Percentiles rank a stretch among this genome's conserved stretches.
phyloP scores from a whole-genome alignment of 2,329 filamentous ascomycete genomes.

The Tolypocladium endophyticum region DNA sequence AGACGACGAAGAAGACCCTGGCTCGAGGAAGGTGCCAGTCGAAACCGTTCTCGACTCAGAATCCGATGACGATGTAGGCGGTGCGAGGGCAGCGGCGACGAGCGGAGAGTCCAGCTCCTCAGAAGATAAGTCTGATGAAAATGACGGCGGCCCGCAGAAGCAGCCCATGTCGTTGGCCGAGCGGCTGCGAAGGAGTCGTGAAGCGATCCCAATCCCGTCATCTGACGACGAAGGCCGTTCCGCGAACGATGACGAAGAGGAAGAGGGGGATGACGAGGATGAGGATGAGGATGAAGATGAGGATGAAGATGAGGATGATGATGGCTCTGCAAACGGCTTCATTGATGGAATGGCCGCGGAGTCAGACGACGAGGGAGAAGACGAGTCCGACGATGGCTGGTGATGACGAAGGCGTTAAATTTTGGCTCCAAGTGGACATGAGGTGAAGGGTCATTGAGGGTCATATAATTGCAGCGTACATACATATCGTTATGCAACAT shows the following conservation, averaged over 20 bases:
- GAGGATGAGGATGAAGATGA: constrained; percentile 6
- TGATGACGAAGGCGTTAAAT: background rate
- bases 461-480: background rate
- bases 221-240: constrained; percentile 8
- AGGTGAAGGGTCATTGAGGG: background rate
- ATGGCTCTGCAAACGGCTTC: constrained; percentile 13
- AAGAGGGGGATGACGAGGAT: constrained; percentile 10
- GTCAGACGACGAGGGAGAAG: constrained; percentile 14
- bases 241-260: constrained; percentile 8
- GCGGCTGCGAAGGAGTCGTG: constrained; percentile 10
- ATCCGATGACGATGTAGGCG: constrained; percentile 6
- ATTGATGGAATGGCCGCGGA: constrained; percentile 23
- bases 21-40: background rate
- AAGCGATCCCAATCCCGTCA: constrained; percentile 6
- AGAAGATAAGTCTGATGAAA: constrained; percentile 5
- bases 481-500: background rate
- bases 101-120: constrained; percentile 2
- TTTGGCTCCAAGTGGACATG: no score
- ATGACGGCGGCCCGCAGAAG: constrained; percentile 5
- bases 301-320: constrained; percentile 5
- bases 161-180: constrained; percentile 11
- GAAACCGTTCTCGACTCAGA: constrained; percentile 1
- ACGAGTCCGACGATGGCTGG: constrained; percentile 3
- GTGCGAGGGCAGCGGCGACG: background rate
- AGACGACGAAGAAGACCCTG: constrained; percentile 3